Evolutionary conservation across 164 flowering plant species (phyloP).

Genomic region (Piper longum): DNA sequence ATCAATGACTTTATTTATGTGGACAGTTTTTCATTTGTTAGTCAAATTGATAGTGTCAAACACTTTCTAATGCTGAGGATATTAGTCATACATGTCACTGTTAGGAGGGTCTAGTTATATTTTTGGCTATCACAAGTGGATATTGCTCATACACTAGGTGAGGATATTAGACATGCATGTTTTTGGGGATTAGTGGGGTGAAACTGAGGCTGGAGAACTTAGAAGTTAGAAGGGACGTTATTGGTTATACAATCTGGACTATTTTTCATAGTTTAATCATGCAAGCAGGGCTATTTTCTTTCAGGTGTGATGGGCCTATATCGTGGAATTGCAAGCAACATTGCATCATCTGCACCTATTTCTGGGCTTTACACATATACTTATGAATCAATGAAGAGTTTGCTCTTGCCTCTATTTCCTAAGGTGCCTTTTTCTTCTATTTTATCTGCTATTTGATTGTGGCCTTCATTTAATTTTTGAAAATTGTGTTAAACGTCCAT

Average conservation of each 20-base stretch:
- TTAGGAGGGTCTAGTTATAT: not conserved
- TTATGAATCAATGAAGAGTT: slow-evolving; percentile 83
- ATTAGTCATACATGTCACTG: not conserved
- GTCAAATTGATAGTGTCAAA: not conserved
- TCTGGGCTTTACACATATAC: slow-evolving; percentile 92
- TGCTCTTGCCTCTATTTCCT: slow-evolving; percentile 67
- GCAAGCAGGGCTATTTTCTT: slow-evolving; percentile 2
- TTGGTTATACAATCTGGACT: not conserved
- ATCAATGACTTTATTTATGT: not conserved
- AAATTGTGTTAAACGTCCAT: not conserved
- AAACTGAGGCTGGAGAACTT: too few species aligned
- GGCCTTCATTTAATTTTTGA: not conserved
- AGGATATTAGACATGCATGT: too few species aligned
- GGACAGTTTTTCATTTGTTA: not conserved
- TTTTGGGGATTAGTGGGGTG: too few species aligned
- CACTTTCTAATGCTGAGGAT: not conserved
- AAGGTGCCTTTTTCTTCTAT: slow-evolving; percentile 32
- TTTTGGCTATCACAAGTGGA: too few species aligned
- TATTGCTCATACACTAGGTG: too few species aligned
- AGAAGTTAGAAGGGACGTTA: too few species aligned
- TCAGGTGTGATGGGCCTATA: slow-evolving; percentile 80
- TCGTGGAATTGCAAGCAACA: slow-evolving; percentile 85
- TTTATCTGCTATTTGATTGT: not conserved
- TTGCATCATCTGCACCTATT: slow-evolving; percentile 90
- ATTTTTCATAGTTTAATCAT: too few species aligned